Conservation (phyloP, 768 basidiomycete genomes). For the Boletus rex-veris region DNA sequence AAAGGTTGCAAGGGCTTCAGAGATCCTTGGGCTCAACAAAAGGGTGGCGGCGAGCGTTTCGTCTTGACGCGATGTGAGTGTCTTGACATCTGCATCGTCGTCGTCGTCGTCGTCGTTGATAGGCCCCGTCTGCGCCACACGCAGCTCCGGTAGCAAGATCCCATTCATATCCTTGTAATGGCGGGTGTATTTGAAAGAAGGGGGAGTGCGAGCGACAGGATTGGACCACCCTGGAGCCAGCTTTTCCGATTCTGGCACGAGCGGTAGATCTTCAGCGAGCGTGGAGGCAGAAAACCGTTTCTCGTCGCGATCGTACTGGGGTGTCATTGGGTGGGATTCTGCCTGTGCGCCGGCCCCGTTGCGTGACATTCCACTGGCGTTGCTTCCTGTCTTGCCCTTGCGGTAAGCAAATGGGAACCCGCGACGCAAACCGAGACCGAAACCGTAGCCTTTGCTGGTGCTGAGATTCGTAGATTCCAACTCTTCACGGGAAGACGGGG, state of each 20-base stretch:
- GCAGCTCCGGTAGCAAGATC: slow-evolving; percentile 23
- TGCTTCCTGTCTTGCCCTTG: slow-evolving; percentile 22
- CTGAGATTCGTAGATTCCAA: slow-evolving; percentile 27
- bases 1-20: slow-evolving; percentile 23
- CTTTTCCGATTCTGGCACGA: slow-evolving; percentile 31
- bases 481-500: slow-evolving; percentile 21
- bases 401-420: slow-evolving; percentile 24
- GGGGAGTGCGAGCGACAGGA: slow-evolving; percentile 16
- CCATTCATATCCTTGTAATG: slow-evolving; percentile 7
- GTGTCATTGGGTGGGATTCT: slow-evolving; percentile 23
- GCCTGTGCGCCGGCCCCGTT: slow-evolving; percentile 4
- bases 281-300: slow-evolving; percentile 28
- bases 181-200: slow-evolving; percentile 10
- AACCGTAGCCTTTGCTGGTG: slow-evolving; percentile 33
- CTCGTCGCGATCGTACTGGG: slow-evolving; percentile 24
- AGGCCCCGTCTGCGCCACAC: slow-evolving; percentile 6
- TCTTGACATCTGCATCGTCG: slow-evolving; percentile 28
- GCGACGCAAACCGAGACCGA: slow-evolving; percentile 31
- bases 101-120: slow-evolving; percentile 19
- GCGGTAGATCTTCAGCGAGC: slow-evolving; percentile 17
- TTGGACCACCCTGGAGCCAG: slow-evolving; percentile 32
- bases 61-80: slow-evolving; percentile 29
- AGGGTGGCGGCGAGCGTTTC: slow-evolving; percentile 41
- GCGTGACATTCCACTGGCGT: slow-evolving; percentile 17
- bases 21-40: slow-evolving; percentile 45